Base-by-base conservation (phyloP, 495 filamentous ascomycete genomes). In the Aspergillus avenaceus region DNA sequence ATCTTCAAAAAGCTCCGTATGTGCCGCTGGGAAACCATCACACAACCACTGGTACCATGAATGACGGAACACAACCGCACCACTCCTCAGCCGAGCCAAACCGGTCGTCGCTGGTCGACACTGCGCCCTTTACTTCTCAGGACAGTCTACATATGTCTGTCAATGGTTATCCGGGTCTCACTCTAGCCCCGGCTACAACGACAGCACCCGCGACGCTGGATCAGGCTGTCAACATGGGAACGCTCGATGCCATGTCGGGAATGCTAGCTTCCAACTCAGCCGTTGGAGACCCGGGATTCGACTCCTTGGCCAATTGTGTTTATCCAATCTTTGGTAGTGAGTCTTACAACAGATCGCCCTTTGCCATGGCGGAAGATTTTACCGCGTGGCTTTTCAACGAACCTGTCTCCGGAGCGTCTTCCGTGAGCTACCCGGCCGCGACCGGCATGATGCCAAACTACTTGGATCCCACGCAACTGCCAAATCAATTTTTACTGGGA, bases 371-470 rank as follows among this genome's bases (percentile, higher is more conserved):
- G 7, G 92, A 96, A 58, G 91, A 95, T 63, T 96, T 96, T 65
- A 84, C 92, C 26, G 87, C 87, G 14, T 96, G 88, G 78, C 72
- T 97, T 19, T 96, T 97, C 71, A 92, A 87, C 60, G 87, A 86
- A 21, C 69, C 73, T 12, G 24, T 56, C 23, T 49, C 58, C 14
- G 56, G 47, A 23, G 53, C 62, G 8, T 60, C 74, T 2, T 69
- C 75, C 21, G 36, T 71, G 43, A 62, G 60, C 3, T 65, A 69
- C 49, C 46, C 50, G 8, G 25, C 56, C 4, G 40, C 56, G 13
- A 49, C 62, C 14, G 64, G 61, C 16, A 69, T 73, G 59, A 63
- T 75, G 34, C 69, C 74, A 14, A 56, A 66, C 31, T 84, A 79
- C 52, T 77, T 82, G 54, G 61, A 63, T 41, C 50, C 64, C 6